Base-by-base conservation (phyloP, 495 filamentous ascomycete species). In the Trichocladium uniseriatum region DNA sequence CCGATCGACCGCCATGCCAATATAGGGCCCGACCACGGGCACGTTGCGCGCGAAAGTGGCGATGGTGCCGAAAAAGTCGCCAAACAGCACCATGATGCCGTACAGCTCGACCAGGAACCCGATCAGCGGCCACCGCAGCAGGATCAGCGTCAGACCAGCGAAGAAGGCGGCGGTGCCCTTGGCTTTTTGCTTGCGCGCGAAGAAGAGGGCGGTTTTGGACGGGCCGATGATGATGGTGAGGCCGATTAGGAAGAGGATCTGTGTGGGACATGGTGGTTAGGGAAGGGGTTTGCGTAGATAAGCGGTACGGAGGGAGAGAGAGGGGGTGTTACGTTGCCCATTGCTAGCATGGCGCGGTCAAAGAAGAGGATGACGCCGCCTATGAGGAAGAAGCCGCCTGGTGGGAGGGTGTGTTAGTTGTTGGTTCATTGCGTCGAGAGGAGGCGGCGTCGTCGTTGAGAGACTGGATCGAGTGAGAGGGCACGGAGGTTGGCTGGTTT, bases 201-300 rank as follows among this genome's bases (percentile, higher is more conserved):
- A 98, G 78, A 98, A 98, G 66, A 81, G 69, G 29, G 87, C 68
- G 6, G 92, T 96, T 60, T 95, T 95, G 64, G 82, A 76, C 40
- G 88, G 73, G n/a, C 94, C 94, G 73, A 97, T 94, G 47, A 96
- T 89, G 31, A 96, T 81, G 27, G 89, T 92, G 5, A 98, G 77
- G 65, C 92, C 92, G 74, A 94, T 80, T 32, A 98, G 81, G 75
- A 98, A 95, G 70, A 98, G 88, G 70, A 98, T 94, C 84, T 90
- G 52, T 16, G 14, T 27, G 18, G 21, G 44, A 9, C 2, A 11
- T 4, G 13, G 31, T 32, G 4, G 13, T 2, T 14, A 14, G 13
- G 31, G 7, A 11, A 32, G 4, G 4, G 31, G 24, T 27, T 32
- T 32, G 31, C 28, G 38, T 38, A 15, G 44, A 29, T 48, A 38